Conservation (phyloP, 371 early-diverging fungal species). For the Mortierella sp. region DNA sequence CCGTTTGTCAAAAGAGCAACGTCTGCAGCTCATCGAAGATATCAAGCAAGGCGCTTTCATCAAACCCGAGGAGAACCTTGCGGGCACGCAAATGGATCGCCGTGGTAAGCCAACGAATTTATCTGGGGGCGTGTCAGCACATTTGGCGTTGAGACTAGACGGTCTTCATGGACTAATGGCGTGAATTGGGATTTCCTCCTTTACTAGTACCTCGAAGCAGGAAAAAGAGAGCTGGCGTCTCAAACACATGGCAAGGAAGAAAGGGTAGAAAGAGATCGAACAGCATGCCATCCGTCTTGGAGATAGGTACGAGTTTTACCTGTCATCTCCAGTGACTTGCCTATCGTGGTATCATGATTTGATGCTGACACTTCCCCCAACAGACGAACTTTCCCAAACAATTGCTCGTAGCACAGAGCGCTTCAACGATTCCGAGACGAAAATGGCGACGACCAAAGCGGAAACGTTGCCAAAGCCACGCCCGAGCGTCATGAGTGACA, state of each 20-base stretch:
- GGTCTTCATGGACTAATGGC: background rate
- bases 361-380: background rate
- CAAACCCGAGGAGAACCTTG: constrained; percentile 29
- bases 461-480: constrained; percentile 26
- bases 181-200: background rate
- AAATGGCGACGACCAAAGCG: constrained; percentile 2
- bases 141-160: too few relatives aligned
- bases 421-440: constrained; percentile 7
- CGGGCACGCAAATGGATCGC: constrained; percentile 23
- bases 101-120: constrained; percentile 14
- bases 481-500: constrained; percentile 56
- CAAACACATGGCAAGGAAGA: constrained; percentile 29
- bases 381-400: constrained; percentile 12
- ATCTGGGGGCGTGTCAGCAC: background rate
- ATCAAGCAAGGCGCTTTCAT: constrained; percentile 37
- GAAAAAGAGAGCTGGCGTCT: constrained; percentile 37
- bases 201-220: constrained; percentile 21
- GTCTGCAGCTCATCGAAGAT: constrained; percentile 41
- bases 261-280: constrained; percentile 51
- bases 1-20: constrained; percentile 30
- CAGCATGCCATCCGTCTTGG: constrained; percentile 45
- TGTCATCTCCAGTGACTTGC: too few relatives aligned
- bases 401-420: constrained; percentile 3
- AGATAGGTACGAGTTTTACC: constrained; percentile 23
- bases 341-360: background rate